Evolutionary conservation across 306 rosid species (phyloP).

Genomic region (Cicer pinnatifidum): DNA sequence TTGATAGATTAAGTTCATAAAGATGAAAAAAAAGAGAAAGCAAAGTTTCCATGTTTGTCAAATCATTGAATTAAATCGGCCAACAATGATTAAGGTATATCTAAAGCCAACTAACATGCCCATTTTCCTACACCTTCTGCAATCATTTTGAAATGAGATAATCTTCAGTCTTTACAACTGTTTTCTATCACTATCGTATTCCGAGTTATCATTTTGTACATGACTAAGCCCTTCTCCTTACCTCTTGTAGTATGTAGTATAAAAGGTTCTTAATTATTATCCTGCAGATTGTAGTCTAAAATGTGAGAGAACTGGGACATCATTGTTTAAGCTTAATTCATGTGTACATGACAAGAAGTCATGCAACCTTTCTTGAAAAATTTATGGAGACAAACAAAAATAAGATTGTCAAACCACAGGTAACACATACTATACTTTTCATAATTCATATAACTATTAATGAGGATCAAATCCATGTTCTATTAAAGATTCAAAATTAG

Average conservation of each 20-base stretch:
- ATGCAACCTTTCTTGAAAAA: slow-evolving; percentile 12
- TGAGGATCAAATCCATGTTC: slow-evolving; percentile 1
- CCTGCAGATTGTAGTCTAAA: slow-evolving; percentile 12
- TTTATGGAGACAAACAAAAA: background rate
- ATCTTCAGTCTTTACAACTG: slow-evolving; percentile 9
- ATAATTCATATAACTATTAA: background rate
- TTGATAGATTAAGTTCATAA: slow-evolving; percentile 13
- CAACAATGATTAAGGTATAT: background rate
- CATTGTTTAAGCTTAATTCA: slow-evolving; percentile 24
- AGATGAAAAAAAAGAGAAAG: background rate
- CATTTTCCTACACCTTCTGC: slow-evolving; percentile 15
- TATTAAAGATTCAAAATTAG: background rate
- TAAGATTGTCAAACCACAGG: slow-evolving; percentile 12
- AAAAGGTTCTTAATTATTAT: background rate
- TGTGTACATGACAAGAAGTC: background rate
- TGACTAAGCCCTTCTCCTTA: slow-evolving; percentile 9
- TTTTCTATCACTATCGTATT: background rate
- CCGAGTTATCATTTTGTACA: background rate
- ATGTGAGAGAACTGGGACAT: slow-evolving; percentile 15
- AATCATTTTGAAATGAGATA: slow-evolving; percentile 10
- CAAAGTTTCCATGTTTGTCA: background rate
- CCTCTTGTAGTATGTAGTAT: background rate
- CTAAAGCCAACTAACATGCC: background rate
- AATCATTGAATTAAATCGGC: background rate
- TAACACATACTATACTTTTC: slow-evolving; percentile 5